phyloP scores from a whole-genome alignment of 108 stramenopile genomes.

The Ochromonas danica region DNA sequence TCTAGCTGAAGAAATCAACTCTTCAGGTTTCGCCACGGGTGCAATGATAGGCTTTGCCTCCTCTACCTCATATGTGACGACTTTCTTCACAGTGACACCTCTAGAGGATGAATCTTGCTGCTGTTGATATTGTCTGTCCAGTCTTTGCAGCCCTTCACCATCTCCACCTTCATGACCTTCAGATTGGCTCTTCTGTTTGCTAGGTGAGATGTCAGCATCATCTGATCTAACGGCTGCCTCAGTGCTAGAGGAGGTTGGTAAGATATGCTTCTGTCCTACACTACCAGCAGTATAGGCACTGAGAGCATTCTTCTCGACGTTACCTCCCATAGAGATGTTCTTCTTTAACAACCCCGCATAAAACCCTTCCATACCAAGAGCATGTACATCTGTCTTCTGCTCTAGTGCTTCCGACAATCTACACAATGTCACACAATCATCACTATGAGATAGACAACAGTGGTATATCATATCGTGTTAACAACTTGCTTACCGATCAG shows the following conservation, averaged over 20 bases:
- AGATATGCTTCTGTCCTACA: neutral
- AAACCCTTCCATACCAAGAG: conserved; percentile 44
- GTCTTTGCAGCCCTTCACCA: too few species aligned
- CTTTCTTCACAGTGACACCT: too few species aligned
- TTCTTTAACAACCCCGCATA: conserved; percentile 56
- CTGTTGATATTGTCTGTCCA: too few species aligned
- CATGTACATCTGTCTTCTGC: conserved; percentile 31
- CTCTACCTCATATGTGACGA: too few species aligned
- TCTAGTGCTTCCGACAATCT: conserved; percentile 46
- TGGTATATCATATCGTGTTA: neutral
- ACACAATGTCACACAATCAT: neutral
- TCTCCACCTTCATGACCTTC: too few species aligned
- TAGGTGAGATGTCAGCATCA: too few species aligned
- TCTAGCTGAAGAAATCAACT: neutral
- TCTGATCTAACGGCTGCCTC: too few species aligned
- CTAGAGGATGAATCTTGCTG: too few species aligned
- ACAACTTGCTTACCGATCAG: conserved; percentile 18
- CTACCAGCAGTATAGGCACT: conserved; percentile 51
- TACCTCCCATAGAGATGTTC: conserved; percentile 59
- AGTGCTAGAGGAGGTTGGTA: too few species aligned
- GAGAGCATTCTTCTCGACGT: conserved; percentile 44
- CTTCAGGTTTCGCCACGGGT: neutral
- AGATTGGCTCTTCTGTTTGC: too few species aligned
- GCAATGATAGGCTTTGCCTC: too few species aligned
- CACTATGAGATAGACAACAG: neutral